A percentile compares a stretch with the other conserved stretches of the same genome.
Evolutionary conservation across 2,329 filamentous ascomycete species (phyloP).

Genomic region (Diaporthe australafricana): DNA sequence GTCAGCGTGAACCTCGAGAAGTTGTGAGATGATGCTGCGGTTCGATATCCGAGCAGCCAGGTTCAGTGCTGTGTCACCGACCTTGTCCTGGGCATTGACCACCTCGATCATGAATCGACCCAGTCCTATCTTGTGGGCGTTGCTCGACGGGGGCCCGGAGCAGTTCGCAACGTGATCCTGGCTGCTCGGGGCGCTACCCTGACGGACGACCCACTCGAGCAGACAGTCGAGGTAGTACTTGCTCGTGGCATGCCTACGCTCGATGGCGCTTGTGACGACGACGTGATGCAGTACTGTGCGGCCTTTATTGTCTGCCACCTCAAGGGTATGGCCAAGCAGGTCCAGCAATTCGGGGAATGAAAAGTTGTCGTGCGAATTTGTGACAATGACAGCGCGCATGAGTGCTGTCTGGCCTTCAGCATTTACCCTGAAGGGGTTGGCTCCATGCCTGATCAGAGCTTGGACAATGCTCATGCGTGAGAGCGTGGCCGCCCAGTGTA

Average conservation of each 20-base stretch:
- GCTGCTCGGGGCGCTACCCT: conserved; percentile 64
- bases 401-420: conserved; percentile 90
- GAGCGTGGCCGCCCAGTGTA: conserved; percentile 96
- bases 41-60: conserved; percentile 94
- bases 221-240: conserved; percentile 96
- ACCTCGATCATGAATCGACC: conserved; percentile 97
- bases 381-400: conserved; percentile 92
- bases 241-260: conserved; percentile 89
- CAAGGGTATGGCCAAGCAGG: conserved; percentile 88
- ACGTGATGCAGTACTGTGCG: conserved; percentile 96
- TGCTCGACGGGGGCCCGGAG: conserved; percentile 37
- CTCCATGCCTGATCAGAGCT: conserved; percentile 84
- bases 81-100: conserved; percentile 93
- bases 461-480: conserved; percentile 86
- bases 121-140: conserved; percentile 79
- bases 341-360: conserved; percentile 93
- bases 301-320: conserved; percentile 88
- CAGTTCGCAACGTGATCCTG: conserved; percentile 49
- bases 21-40: conserved; percentile 93
- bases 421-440: conserved; percentile 89
- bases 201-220: conserved; percentile 92
- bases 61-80: conserved; percentile 94
- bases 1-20: conserved; percentile 94
- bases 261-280: conserved; percentile 93
- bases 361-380: conserved; percentile 91